Evolutionary conservation across 1,139 yeast species (phyloP), one percentile per base, ranked within the genome.

Genomic region (Debaryomyces robertsiae): DNA sequence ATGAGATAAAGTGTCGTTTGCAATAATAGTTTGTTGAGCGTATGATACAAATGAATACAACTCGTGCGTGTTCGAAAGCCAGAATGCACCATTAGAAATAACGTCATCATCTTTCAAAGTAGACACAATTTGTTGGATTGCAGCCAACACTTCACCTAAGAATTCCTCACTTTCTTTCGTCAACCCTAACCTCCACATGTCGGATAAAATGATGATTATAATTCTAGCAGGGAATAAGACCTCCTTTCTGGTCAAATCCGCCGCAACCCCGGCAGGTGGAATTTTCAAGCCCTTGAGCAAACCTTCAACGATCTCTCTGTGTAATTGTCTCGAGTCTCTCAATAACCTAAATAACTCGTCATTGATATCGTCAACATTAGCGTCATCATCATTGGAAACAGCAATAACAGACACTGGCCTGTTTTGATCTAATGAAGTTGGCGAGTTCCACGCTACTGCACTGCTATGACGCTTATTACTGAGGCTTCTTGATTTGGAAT

Each of bases 111-210:
- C 96, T 56, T 83, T 83, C 59, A 85, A 72, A 4, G 69, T 61
- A 6, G 84, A 75, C 14, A 85, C 91, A 50, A 83, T 82, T 41
- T 79, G 82, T 69, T 93, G 98, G 50, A 93, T 90, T 2, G 89
- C 85, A 32, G 90, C 82, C 63, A 93, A 76, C 3, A 89, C 95
- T 61, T 87, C 94, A 40, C 97, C 97, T 49, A 93, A 70, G 62
- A 93, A 88, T 44, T 82, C 84, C 69, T 93, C 98, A 57, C 94
- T 82, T 63, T 91, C 96, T 53, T 86, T 84, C 28, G 96, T 90
- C 55, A 90, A 77, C 2, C 98, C 98, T 44, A 91, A 75, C 65
- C 98, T 81, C 99, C 99, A 93, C 98, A 93, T 90, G 63, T 94
- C 98, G 55, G 95, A 84, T 47, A 93, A 76, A 32, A 93, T 85